Base-by-base conservation (phyloP, 208 protist genomes). In the Leishmania mexicana region DNA sequence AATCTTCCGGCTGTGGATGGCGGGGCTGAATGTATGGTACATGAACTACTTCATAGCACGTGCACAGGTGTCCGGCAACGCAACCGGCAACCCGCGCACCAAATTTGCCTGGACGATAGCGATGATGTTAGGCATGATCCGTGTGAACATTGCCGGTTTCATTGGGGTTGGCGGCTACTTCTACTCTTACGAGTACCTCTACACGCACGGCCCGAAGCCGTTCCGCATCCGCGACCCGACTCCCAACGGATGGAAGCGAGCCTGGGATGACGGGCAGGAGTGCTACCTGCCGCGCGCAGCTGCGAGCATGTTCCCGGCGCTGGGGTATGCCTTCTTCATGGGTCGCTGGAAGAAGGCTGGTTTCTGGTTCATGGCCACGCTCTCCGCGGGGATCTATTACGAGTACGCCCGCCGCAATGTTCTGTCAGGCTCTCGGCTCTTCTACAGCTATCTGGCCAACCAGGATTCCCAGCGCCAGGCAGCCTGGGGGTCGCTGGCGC, bases 101-200 rank as follows among this genome's bases (percentile, higher is more conserved):
- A 82, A 85, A 53, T 93, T 85, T 81, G 94, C 94, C 28, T 95
- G 87, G 88, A 78, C 24, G 51, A 90, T 96, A 73, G 90, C 86
- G n/a, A 68, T 91, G 17, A 53, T 28, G 38, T 88, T 95, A 84
- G 88, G 91, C n/a, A 57, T 83, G 65, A 49, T 94, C 11, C 94
- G 94, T 13, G 75, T 89, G 7, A 95, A 95, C 80, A 84, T 96
- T 13, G 94, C 94, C 8, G 87, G 89, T 31, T 57, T 94, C 21
- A 89, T 97, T 47, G 94, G 91, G 1, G 89, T 85, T 17, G 91
- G 86, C 17, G 94, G 94, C 3, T 96, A 97, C 83, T 97, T 95
- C 84, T 96, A 95, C 83, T 73, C 88, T n/a, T 97, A 96, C 85
- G 94, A 97, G 87, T 97, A 91, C 79, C 89, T 97, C 64, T 97